Percentiles rank a stretch among this genome's conserved stretches.
phyloP scores from a whole-genome alignment of 2,329 filamentous ascomycete genomes.

The Ophiocordyceps sinensis region DNA sequence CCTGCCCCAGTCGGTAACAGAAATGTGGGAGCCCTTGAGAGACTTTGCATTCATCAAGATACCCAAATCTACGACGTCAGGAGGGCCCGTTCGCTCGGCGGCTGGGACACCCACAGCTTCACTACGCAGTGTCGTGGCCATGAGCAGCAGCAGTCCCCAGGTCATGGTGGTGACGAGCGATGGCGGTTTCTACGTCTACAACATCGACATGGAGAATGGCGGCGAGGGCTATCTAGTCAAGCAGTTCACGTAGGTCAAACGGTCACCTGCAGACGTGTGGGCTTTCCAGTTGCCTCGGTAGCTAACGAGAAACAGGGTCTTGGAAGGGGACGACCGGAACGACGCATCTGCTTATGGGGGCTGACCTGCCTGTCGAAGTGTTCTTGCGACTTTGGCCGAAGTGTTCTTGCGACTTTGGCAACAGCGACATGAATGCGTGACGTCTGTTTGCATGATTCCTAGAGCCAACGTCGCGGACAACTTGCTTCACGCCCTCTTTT shows the following conservation, averaged over 20 bases:
- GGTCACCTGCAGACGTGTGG: too few relatives aligned
- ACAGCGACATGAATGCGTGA: background rate
- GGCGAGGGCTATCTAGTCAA: slow-evolving; percentile 86
- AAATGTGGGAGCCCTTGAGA: slow-evolving; percentile 91
- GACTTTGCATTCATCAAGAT: slow-evolving; percentile 97
- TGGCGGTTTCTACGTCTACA: slow-evolving; percentile 88
- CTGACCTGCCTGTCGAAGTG: slow-evolving; percentile 1
- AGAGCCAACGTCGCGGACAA: too few relatives aligned
- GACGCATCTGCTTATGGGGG: slow-evolving; percentile 31
- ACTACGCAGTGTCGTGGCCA: slow-evolving; percentile 83
- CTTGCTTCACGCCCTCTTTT: too few relatives aligned
- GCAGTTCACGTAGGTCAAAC: slow-evolving; percentile 67
- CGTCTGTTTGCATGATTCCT: too few relatives aligned
- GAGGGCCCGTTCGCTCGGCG: slow-evolving; percentile 8
- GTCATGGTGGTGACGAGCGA: slow-evolving; percentile 98
- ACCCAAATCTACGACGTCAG: slow-evolving; percentile 38
- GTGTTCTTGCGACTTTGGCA: background rate
- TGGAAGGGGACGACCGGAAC: slow-evolving; percentile 40
- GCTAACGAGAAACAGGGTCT: slow-evolving; percentile 22
- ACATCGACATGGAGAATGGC: slow-evolving; percentile 85
- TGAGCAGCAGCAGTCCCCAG: slow-evolving; percentile 87
- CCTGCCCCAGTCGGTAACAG: slow-evolving; percentile 80
- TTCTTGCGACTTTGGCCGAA: background rate
- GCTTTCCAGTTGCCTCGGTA: too few relatives aligned
- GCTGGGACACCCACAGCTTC: slow-evolving; percentile 29